Evolutionary conservation across 257 asterid genomes (phyloP).

Genomic region (Marsdenia floribunda): DNA sequence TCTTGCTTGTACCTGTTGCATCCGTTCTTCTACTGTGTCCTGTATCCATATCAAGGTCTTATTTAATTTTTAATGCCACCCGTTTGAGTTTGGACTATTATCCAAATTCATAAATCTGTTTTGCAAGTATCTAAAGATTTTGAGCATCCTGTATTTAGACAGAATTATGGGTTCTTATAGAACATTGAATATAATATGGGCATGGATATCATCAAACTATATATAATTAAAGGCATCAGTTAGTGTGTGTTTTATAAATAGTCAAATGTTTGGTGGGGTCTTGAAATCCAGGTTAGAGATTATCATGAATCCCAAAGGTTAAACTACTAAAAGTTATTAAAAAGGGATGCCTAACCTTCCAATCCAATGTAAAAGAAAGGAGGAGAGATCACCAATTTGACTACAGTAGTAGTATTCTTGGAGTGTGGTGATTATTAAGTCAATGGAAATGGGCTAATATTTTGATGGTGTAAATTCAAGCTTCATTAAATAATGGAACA

Average conservation of each 20-base stretch:
- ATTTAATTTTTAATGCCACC: too few species aligned
- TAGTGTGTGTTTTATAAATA: neutral
- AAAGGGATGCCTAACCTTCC: neutral
- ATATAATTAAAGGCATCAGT: constrained; percentile 1
- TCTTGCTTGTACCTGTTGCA: constrained; percentile 76
- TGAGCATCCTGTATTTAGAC: constrained; percentile 14
- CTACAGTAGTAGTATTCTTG: neutral
- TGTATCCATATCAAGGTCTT: constrained; percentile 8
- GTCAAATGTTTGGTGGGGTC: constrained; percentile 10
- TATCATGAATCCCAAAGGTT: neutral
- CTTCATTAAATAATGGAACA: neutral
- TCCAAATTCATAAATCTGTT: too few species aligned
- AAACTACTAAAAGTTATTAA: neutral
- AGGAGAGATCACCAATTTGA: neutral
- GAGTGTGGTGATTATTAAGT: neutral
- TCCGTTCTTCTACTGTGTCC: constrained; percentile 70
- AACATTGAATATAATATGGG: neutral
- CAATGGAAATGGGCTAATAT: neutral
- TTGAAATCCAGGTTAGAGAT: neutral
- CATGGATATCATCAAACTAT: neutral
- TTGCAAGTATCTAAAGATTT: too few species aligned
- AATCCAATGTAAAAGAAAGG: neutral
- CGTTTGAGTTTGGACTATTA: too few species aligned
- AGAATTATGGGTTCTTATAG: constrained; percentile 7
- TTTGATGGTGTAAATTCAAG: neutral